Percentiles rank a stretch among this genome's conserved stretches.
phyloP scores from a whole-genome alignment of 2,329 filamentous ascomycete species.

The Polychaeton citri region DNA sequence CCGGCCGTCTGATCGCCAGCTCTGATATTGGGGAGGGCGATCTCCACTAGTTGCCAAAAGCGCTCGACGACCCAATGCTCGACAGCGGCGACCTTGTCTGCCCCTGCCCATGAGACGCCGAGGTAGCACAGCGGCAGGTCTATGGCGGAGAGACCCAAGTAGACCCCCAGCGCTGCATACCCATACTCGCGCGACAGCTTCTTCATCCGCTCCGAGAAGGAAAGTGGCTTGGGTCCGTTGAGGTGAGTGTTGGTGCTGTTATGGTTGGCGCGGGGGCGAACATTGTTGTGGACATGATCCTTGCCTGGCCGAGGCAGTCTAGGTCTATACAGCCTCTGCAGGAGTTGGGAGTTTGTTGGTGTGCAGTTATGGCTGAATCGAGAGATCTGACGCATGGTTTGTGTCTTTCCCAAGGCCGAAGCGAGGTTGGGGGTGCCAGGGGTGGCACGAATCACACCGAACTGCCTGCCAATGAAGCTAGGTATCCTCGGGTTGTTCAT shows the following conservation, averaged over 20 bases:
- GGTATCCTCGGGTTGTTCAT: too few relatives aligned
- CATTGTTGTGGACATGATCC: conserved; percentile 20
- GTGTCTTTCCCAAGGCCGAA: neutral
- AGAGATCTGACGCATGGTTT: neutral
- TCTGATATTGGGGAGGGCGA: too few relatives aligned
- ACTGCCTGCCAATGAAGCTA: too few relatives aligned
- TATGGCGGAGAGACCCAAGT: conserved; percentile 65
- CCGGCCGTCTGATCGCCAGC: too few relatives aligned
- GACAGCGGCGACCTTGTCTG: conserved; percentile 66
- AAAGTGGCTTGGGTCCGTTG: conserved; percentile 12
- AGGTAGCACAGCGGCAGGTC: conserved; percentile 96
- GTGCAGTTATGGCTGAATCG: neutral
- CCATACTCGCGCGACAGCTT: conserved; percentile 87
- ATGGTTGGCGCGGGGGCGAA: conserved; percentile 17
- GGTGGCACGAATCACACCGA: neutral
- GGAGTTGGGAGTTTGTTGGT: neutral
- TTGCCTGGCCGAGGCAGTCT: neutral
- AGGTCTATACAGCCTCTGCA: neutral
- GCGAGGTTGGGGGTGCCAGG: neutral
- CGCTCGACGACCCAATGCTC: conserved; percentile 56
- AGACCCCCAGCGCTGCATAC: conserved; percentile 86
- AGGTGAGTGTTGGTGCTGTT: conserved; percentile 14
- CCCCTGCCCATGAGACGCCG: conserved; percentile 68
- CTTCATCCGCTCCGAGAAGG: conserved; percentile 53
- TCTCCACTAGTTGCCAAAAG: conserved; percentile 46